Evolutionary conservation across 495 filamentous ascomycete species (phyloP).

Genomic region (Penicillium desertorum): DNA sequence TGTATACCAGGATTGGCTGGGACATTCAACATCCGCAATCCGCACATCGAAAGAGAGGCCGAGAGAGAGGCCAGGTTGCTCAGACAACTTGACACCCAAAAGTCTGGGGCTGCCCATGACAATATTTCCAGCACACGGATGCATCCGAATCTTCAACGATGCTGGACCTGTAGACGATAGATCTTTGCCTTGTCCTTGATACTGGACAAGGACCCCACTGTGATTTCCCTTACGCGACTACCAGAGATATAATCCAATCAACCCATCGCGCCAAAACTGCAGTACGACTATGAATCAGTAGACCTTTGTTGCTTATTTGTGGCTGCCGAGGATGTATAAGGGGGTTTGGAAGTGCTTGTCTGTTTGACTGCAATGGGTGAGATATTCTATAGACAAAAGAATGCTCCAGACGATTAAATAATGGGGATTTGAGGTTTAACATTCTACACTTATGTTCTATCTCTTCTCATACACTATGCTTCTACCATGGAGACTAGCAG

Average conservation of each 20-base stretch:
- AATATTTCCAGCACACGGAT: conserved; percentile 19
- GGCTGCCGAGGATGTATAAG: background rate
- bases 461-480: background rate
- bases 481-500: background rate
- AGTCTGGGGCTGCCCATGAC: conserved; percentile 5
- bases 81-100: conserved; percentile 6
- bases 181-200: conserved; percentile 12
- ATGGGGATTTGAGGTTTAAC: background rate
- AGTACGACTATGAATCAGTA: conserved; percentile 7
- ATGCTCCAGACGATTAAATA: background rate
- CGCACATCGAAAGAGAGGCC: conserved; percentile 15
- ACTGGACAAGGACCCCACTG: conserved; percentile 6
- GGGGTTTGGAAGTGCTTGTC: background rate
- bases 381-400: background rate
- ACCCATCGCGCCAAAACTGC: conserved; percentile 28
- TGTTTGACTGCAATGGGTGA: background rate
- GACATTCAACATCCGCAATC: conserved; percentile 43
- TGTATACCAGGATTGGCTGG: conserved; percentile 21
- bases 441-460: no score
- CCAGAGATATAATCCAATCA: conserved; percentile 15
- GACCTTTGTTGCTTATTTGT: background rate
- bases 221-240: conserved; percentile 30
- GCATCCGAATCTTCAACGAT: conserved; percentile 35
- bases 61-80: conserved; percentile 10
- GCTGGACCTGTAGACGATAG: conserved; percentile 30